phyloP scores from a whole-genome alignment of 257 asterid genomes.

The Asclepias syriaca region DNA sequence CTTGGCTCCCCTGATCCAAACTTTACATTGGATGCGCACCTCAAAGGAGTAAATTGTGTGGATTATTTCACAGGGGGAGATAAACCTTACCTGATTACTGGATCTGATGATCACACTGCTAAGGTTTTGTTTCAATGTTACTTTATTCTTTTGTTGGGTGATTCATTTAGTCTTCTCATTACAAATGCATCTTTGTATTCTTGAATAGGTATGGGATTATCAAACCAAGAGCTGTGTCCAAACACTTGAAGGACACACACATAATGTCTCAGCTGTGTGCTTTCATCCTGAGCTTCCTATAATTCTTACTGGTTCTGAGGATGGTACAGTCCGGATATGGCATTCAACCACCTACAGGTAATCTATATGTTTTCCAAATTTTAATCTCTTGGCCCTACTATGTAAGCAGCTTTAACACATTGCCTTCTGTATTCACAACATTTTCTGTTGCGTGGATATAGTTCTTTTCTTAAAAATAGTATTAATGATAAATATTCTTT shows the following conservation, averaged over 20 bases:
- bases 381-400: background rate
- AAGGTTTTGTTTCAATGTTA: conserved; percentile 52
- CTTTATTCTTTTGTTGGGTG: conserved; percentile 15
- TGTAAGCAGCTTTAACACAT: background rate
- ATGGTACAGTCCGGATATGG: conserved; percentile 99
- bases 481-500: too few species aligned
- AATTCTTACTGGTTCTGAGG: conserved; percentile 95
- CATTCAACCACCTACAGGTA: conserved; percentile 96
- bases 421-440: background rate
- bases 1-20: conserved; percentile 99
- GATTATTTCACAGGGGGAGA: conserved; percentile 99
- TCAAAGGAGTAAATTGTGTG: conserved; percentile 96
- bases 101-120: conserved; percentile 99
- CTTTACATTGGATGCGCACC: conserved; percentile 93
- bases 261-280: conserved; percentile 98
- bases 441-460: background rate
- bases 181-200: conserved; percentile 17
- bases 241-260: conserved; percentile 98
- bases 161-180: conserved; percentile 5
- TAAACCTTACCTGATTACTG: conserved; percentile 87
- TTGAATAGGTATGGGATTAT: conserved; percentile 92
- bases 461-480: too few species aligned
- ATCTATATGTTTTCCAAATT: conserved; percentile 14
- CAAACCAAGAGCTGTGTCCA: conserved; percentile 98
- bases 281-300: conserved; percentile 99